These are phyloP conservation scores for Gorgonomyces haynaldii DNA, from an alignment of 192 early-diverging fungal genomes.

Conservation along the genomic window DNA sequence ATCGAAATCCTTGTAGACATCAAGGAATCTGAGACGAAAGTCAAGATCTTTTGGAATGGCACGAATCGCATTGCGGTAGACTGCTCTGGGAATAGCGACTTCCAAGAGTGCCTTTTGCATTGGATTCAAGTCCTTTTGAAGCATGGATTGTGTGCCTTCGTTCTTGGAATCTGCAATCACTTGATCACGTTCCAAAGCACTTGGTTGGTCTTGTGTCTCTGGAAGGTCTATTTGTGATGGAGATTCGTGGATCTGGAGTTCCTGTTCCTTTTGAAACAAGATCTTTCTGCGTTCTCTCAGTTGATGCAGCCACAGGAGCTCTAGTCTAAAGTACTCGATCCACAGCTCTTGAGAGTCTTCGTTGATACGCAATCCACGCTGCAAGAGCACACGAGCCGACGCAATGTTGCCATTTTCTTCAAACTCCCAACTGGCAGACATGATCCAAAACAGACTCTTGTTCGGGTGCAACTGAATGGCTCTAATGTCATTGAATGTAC, in stretches of 20 bases:
- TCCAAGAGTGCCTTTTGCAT: slow-evolving; percentile 41
- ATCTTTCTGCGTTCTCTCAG: slow-evolving; percentile 68
- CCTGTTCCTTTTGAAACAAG: slow-evolving; percentile 41
- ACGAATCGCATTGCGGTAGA: slow-evolving; percentile 71
- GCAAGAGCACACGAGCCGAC: slow-evolving; percentile 72
- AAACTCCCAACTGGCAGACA: slow-evolving; percentile 83
- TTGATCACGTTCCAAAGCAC: background rate
- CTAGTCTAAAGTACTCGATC: slow-evolving; percentile 89
- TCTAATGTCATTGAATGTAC: slow-evolving; percentile 28
- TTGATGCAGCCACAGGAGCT: slow-evolving; percentile 79
- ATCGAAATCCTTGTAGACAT: slow-evolving; percentile 44
- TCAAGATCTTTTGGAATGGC: slow-evolving; percentile 56
- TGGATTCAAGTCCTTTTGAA: slow-evolving; percentile 31
- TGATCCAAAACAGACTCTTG: slow-evolving; percentile 75
- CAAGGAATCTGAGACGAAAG: slow-evolving; percentile 64
- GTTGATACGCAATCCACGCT: slow-evolving; percentile 77
- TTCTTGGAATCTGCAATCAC: background rate
- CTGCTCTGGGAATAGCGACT: slow-evolving; percentile 60
- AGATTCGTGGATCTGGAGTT: background rate
- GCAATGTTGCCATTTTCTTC: slow-evolving; percentile 70
- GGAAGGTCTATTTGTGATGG: background rate
- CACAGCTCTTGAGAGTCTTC: slow-evolving; percentile 60
- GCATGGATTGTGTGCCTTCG: slow-evolving; percentile 2
- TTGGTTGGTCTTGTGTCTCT: slow-evolving; percentile 22
- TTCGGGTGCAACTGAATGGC: slow-evolving; percentile 80